These are phyloP conservation scores for Hypericum perforatum DNA, from an alignment of 345 rosid species.

Conservation along the genomic window DNA sequence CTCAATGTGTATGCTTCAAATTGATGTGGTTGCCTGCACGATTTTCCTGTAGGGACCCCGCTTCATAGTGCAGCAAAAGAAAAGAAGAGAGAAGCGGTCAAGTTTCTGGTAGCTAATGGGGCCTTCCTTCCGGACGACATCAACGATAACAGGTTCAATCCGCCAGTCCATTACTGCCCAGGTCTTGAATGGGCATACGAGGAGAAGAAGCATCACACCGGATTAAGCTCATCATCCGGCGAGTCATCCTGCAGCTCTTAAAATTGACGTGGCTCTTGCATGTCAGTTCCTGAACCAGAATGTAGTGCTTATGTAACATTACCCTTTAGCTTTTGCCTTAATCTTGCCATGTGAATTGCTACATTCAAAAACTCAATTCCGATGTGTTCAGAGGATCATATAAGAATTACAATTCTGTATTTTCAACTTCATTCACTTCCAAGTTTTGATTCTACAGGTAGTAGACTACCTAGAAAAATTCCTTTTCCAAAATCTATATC, in stretches of 20 bases:
- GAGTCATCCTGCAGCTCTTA: conserved; percentile 50
- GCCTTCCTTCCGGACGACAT: conserved; percentile 88
- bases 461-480: too few species aligned
- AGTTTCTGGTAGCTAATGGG: conserved; percentile 76
- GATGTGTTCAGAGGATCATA: too few species aligned
- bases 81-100: conserved; percentile 73
- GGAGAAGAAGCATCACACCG: conserved; percentile 52
- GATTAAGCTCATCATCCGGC: conserved; percentile 29
- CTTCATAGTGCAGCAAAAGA: conserved; percentile 88
- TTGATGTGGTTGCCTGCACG: neutral
- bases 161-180: conserved; percentile 88
- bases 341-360: too few species aligned
- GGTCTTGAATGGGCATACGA: conserved; percentile 99
- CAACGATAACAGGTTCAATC: conserved; percentile 75
- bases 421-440: too few species aligned
- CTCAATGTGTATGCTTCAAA: too few species aligned
- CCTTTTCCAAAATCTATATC: too few species aligned
- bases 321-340: too few species aligned
- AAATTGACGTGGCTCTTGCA: conserved; percentile 12
- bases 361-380: too few species aligned
- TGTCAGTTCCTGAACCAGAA: too few species aligned
- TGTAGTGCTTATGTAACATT: too few species aligned
- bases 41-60: conserved; percentile 56
- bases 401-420: too few species aligned
- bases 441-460: too few species aligned